phyloP scores from a whole-genome alignment of 75 land plant species.

The Larix kaempferi region DNA sequence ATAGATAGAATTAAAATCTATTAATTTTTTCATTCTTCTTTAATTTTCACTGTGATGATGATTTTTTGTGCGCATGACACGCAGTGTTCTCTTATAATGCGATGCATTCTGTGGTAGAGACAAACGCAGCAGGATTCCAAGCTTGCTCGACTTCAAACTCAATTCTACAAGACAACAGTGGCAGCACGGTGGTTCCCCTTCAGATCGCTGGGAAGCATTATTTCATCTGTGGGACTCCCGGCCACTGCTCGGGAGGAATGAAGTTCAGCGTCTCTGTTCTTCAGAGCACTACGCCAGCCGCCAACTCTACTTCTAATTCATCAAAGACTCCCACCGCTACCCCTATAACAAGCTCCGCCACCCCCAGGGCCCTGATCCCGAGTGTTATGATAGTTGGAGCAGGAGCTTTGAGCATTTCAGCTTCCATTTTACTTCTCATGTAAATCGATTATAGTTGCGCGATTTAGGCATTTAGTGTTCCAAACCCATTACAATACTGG shows the following conservation, averaged over 20 bases:
- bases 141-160: constrained; percentile 34
- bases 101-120: constrained; percentile 32
- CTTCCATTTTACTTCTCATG: not conserved
- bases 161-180: constrained; percentile 9
- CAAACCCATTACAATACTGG: no score
- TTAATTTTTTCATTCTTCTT: no score
- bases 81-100: constrained; percentile 43
- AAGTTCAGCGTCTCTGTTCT: constrained; percentile 21
- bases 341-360: not conserved
- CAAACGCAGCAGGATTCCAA: constrained; percentile 32
- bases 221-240: constrained; percentile 56
- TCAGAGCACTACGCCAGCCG: no score
- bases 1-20: no score
- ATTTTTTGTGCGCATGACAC: no score
- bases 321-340: not conserved
- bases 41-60: no score
- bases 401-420: not conserved
- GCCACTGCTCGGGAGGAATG: constrained; percentile 54
- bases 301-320: not conserved
- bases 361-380: not conserved
- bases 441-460: not conserved
- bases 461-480: no score
- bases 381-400: not conserved
- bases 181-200: constrained; percentile 29
- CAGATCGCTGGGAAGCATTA: constrained; percentile 32